phyloP scores from a whole-genome alignment of 768 basidiomycete species.

The Lyophyllum semitale region DNA sequence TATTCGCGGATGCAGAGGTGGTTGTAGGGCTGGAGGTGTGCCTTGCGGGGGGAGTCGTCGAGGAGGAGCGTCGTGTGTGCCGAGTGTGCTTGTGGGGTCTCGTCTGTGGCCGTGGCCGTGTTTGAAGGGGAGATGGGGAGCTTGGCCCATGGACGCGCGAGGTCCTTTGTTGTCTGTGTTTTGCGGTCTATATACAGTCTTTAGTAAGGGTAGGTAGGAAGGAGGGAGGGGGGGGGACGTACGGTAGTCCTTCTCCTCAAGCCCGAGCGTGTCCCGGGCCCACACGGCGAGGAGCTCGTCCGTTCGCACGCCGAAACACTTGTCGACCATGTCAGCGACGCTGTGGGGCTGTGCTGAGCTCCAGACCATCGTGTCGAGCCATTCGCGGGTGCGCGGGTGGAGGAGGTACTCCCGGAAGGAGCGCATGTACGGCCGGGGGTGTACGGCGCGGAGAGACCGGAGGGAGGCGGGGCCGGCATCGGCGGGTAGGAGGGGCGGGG shows the following conservation, averaged over 20 bases:
- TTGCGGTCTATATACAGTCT: conserved; percentile 51
- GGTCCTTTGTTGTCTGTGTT: conserved; percentile 70
- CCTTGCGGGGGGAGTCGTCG: conserved; percentile 59
- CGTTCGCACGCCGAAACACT: conserved; percentile 50
- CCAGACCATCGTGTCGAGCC: conserved; percentile 90
- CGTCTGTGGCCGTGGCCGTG: neutral
- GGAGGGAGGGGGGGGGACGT: conserved; percentile 33
- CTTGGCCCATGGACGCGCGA: conserved; percentile 63
- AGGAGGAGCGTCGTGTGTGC: conserved; percentile 48
- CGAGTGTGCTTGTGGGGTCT: conserved; percentile 34
- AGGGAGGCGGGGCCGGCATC: conserved; percentile 23
- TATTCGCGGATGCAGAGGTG: conserved; percentile 81
- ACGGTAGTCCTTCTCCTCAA: conserved; percentile 67
- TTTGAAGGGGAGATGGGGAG: conserved; percentile 20
- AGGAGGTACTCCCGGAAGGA: conserved; percentile 67
- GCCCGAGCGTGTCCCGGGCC: conserved; percentile 78
- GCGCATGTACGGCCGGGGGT: conserved; percentile 68
- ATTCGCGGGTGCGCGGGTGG: conserved; percentile 53
- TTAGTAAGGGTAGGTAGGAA: too few species aligned
- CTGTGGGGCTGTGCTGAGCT: conserved; percentile 83
- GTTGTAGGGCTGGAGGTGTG: conserved; percentile 75
- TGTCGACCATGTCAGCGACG: conserved; percentile 73
- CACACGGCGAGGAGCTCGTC: conserved; percentile 62
- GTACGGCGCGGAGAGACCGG: conserved; percentile 36
- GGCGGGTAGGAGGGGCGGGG: conserved; percentile 24